Base-by-base conservation (phyloP, 2,329 filamentous ascomycete species). In the Scytalidium sp. region DNA sequence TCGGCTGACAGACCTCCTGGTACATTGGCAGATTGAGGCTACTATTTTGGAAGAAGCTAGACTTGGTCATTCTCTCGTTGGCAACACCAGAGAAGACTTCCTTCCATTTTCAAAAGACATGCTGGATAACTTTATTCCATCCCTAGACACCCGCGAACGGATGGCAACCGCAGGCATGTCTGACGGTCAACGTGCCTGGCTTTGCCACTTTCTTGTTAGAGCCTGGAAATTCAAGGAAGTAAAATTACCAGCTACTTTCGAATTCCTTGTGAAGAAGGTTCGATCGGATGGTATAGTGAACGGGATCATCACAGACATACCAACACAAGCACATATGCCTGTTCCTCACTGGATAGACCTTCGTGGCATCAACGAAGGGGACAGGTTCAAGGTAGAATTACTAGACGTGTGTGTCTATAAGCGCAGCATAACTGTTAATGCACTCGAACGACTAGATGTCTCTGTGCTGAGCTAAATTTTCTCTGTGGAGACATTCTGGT, bases 1-100 rank as follows among this genome's bases (percentile, higher is more conserved):
- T 27, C 78, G 84, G 41, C 87, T 78, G 65, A 67, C 72, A 4
- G 84, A 88, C 64, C 67, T 87, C 43, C 62, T 87, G 25, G 75
- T 79, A 2, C 83, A 87, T 67, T 87, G 81, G 80, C 83, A 87
- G 64, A 79, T 87, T 53, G 77, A 85, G 59, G 78, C 76, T 2
- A 76, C 80, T 9, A 67, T 87, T 25, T 59, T 70, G 8, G 68
- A 75, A 55, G 76, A 79, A 63, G 55, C 61, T 27, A 65, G 61
- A 36, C 58, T 58, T 9, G 67, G 67, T 32, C 46, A 57, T n/a
- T 64, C 65, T 20, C 64, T 75, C 4, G 56, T 65, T 29, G 64
- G 64, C 15, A 68, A 61, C 51, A 64, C 48, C 3, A 52, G 47
- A 9, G 56, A 63, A 9, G 50, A 55, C 32, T 64, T 60, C 22